A percentile compares a stretch with the other conserved stretches of the same genome.
phyloP scores from a whole-genome alignment of 768 basidiomycete species.

The Baorangia bicolor region DNA sequence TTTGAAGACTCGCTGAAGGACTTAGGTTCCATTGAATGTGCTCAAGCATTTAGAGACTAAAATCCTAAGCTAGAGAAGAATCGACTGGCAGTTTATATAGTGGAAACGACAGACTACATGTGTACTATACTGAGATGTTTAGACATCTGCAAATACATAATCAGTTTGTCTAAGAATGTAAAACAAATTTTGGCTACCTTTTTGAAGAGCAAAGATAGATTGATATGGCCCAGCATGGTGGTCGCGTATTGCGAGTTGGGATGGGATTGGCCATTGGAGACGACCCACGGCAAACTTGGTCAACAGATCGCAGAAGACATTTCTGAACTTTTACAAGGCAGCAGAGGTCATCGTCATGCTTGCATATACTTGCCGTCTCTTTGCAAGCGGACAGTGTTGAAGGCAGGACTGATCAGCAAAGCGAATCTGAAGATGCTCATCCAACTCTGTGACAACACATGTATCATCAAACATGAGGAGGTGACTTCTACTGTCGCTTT shows the following conservation, averaged over 20 bases:
- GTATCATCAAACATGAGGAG: slow-evolving; percentile 12
- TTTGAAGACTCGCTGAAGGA: too few species aligned
- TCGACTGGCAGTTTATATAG: too few species aligned
- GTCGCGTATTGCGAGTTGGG: slow-evolving; percentile 27
- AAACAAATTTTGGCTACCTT: slow-evolving; percentile 10
- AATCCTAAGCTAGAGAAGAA: too few species aligned
- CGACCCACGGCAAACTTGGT: background rate
- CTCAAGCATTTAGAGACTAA: too few species aligned
- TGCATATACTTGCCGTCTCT: slow-evolving; percentile 31
- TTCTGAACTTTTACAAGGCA: slow-evolving; percentile 12
- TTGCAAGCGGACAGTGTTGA: slow-evolving; percentile 20
- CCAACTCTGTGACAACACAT: slow-evolving; percentile 14
- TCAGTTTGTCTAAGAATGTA: background rate
- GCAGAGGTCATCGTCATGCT: slow-evolving; percentile 14
- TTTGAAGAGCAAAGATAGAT: slow-evolving; percentile 12
- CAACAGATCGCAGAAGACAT: slow-evolving; percentile 11
- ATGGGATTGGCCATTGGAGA: slow-evolving; percentile 19
- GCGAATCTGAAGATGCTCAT: slow-evolving; percentile 20
- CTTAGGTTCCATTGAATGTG: too few species aligned
- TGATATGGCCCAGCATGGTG: slow-evolving; percentile 25
- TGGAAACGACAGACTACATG: too few species aligned
- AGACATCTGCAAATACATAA: slow-evolving; percentile 19
- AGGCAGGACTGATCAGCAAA: slow-evolving; percentile 11
- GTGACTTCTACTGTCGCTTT: slow-evolving; percentile 19
- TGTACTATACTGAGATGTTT: too few species aligned